Percentiles rank a stretch among this genome's conserved stretches.
These are phyloP conservation scores for Beauveria bassiana DNA, from an alignment of 2,329 filamentous ascomycete species.

Conservation along the genomic window DNA sequence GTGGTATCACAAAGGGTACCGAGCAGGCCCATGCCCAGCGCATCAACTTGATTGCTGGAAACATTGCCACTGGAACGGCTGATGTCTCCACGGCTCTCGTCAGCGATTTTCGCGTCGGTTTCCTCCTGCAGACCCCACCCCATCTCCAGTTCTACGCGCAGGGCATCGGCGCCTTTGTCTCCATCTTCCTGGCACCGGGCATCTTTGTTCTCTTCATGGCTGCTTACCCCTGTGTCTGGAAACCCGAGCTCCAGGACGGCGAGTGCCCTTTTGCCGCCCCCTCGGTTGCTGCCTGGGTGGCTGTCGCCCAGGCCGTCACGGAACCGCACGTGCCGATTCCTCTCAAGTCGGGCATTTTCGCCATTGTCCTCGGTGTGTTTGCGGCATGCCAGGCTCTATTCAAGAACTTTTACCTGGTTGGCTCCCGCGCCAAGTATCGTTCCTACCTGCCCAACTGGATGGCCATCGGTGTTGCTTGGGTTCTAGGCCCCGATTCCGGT, in stretches of 20 bases:
- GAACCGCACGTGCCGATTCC: slow-evolving; percentile 49
- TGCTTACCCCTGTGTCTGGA: slow-evolving; percentile 61
- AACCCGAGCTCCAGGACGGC: slow-evolving; percentile 32
- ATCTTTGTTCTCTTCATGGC: slow-evolving; percentile 61
- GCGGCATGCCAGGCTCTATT: slow-evolving; percentile 43
- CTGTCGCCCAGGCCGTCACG: slow-evolving; percentile 55
- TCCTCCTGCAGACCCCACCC: slow-evolving; percentile 57
- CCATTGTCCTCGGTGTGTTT: slow-evolving; percentile 45
- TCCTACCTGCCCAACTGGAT: slow-evolving; percentile 57
- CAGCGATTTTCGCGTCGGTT: slow-evolving; percentile 60
- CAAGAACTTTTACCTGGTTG: slow-evolving; percentile 46
- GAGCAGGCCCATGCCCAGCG: slow-evolving; percentile 45
- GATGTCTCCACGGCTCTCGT: slow-evolving; percentile 46
- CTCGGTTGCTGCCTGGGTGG: slow-evolving; percentile 58
- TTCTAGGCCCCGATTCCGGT: slow-evolving; percentile 44
- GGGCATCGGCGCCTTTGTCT: slow-evolving; percentile 51
- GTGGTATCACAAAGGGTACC: slow-evolving; percentile 52
- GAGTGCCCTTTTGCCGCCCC: slow-evolving; percentile 53
- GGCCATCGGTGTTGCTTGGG: slow-evolving; percentile 52
- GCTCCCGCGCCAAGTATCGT: slow-evolving; percentile 44
- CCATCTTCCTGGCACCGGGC: slow-evolving; percentile 59
- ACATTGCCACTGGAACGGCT: slow-evolving; percentile 47
- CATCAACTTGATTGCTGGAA: slow-evolving; percentile 58
- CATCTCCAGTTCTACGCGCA: slow-evolving; percentile 61
- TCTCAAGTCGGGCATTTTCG: slow-evolving; percentile 45